A percentile compares a stretch with the other conserved stretches of the same genome.
Conservation (phyloP, 1,284 basidiomycete species). For the Xerocomus amazonicus region DNA sequence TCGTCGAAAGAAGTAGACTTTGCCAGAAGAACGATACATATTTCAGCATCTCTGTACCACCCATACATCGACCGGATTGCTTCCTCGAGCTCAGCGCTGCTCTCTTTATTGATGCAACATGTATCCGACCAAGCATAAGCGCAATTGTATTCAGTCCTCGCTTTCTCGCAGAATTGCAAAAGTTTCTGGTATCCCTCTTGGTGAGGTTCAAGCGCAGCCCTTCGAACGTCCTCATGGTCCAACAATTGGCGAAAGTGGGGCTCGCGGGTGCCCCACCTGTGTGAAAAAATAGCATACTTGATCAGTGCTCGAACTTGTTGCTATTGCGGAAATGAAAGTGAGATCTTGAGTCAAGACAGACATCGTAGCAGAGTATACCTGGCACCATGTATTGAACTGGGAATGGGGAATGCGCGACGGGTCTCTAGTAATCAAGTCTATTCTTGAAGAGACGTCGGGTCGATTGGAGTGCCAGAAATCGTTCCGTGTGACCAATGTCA, state of each 20-base stretch:
- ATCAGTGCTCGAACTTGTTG: constrained; percentile 16
- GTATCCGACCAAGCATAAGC: constrained; percentile 22
- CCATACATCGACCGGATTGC: constrained; percentile 24
- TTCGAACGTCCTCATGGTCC: neutral
- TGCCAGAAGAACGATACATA: constrained; percentile 20
- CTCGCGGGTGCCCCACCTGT: constrained; percentile 18
- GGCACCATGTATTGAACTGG: neutral
- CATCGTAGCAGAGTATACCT: neutral
- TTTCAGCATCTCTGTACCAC: constrained; percentile 17
- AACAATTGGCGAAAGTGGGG: constrained; percentile 7
- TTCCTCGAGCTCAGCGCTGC: constrained; percentile 24
- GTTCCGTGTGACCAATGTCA: constrained; percentile 6
- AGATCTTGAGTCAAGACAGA: neutral
- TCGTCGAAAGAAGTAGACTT: constrained; percentile 9
- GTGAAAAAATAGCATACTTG: constrained; percentile 22
- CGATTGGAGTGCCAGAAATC: constrained; percentile 15
- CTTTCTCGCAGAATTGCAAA: constrained; percentile 12
- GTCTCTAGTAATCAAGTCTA: neutral
- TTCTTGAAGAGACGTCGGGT: neutral
- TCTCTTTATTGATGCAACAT: constrained; percentile 24
- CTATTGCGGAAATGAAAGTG: neutral
- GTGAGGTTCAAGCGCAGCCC: neutral
- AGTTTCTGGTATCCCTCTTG: constrained; percentile 16
- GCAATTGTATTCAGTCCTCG: constrained; percentile 8
- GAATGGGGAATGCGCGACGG: neutral